Percentiles rank a stretch among this genome's conserved stretches.
These are phyloP conservation scores for Micromonas commoda DNA, from an alignment of 139 green algal species.

Conservation along the genomic window DNA sequence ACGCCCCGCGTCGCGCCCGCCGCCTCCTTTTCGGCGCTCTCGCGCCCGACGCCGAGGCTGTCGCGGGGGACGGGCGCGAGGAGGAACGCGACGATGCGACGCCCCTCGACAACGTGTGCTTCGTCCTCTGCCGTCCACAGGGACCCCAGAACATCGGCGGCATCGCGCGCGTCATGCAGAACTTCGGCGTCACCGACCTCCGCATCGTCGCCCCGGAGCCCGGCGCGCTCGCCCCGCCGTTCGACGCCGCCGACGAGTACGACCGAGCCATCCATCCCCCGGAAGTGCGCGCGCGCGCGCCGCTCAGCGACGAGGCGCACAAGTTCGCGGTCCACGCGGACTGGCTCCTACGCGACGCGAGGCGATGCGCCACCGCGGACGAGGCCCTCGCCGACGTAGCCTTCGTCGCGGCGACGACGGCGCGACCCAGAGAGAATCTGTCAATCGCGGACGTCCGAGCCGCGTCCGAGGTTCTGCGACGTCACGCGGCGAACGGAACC, in stretches of 20 bases:
- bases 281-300: not conserved
- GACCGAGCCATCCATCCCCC: not conserved
- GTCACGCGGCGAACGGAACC: not conserved
- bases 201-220: not conserved
- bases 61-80: not conserved
- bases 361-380: not conserved
- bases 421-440: slow-evolving; percentile 12
- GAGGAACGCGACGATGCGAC: not conserved
- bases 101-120: not conserved
- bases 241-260: not conserved
- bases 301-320: not conserved
- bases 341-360: slow-evolving; percentile 15
- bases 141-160: slow-evolving; percentile 11
- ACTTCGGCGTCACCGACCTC: slow-evolving; percentile 12
- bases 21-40: no score
- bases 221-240: not conserved
- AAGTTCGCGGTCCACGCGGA: slow-evolving; percentile 19
- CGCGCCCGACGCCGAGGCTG: not conserved
- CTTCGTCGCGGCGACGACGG: slow-evolving; percentile 17
- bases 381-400: not conserved
- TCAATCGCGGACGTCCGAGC: not conserved
- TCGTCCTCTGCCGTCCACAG: slow-evolving; percentile 8
- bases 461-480: not conserved
- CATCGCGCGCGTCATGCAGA: slow-evolving; percentile 5
- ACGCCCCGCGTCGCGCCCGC: no score